Conservation (phyloP, 2,329 filamentous ascomycete genomes). For the Ceratocystiopsis minuta region DNA sequence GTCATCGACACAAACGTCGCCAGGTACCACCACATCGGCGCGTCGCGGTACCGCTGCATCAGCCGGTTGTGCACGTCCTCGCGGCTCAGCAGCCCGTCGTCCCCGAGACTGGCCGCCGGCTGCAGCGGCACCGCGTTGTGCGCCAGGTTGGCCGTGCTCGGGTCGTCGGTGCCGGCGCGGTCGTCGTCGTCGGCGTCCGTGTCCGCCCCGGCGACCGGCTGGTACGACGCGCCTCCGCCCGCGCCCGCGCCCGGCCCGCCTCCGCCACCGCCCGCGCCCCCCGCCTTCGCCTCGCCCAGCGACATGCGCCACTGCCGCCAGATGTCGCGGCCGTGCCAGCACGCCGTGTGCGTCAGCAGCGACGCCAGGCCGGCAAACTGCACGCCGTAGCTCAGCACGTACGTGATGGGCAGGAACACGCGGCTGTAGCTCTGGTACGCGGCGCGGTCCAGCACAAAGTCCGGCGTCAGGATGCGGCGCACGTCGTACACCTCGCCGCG, state of each 20-base stretch:
- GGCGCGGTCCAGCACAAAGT: conserved; percentile 60
- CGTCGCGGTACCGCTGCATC: conserved; percentile 69
- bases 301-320: conserved; percentile 58
- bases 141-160: conserved; percentile 1
- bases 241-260: no score
- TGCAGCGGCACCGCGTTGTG: conserved; percentile 5
- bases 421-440: conserved; percentile 69
- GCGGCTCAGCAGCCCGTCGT: conserved; percentile 40
- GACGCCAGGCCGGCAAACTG: conserved; percentile 72
- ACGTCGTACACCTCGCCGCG: conserved; percentile 66
- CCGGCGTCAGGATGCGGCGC: conserved; percentile 55
- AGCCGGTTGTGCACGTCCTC: conserved; percentile 74
- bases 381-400: conserved; percentile 69
- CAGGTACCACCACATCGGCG: conserved; percentile 67
- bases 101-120: conserved; percentile 1
- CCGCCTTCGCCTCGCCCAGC: conserved; percentile 35
- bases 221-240: no score
- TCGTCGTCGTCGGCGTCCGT: not conserved
- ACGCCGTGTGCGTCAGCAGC: conserved; percentile 60
- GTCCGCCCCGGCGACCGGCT: conserved; percentile 1
- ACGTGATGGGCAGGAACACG: conserved; percentile 73
- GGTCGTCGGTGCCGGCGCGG: conserved; percentile 7
- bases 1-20: conserved; percentile 59
- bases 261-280: not conserved
- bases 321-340: conserved; percentile 75